Percentiles rank a stretch among this genome's conserved stretches.
Conservation (phyloP, 306 rosid species). For the Pterocarpus santalinus region DNA sequence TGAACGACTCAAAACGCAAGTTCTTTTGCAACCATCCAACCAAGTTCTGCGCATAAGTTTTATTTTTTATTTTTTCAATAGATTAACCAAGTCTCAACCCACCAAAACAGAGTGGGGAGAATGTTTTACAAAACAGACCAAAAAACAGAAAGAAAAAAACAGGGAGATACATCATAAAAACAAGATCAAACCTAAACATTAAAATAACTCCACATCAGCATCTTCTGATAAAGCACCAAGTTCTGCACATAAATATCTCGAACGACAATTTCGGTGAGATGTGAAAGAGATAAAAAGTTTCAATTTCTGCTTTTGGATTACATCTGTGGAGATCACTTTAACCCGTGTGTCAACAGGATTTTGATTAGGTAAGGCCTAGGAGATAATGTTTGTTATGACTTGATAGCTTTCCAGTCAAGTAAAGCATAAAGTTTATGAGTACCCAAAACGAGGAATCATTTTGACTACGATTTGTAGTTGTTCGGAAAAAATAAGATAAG, state of each 20-base stretch:
- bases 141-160: no score
- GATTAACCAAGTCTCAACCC: no score
- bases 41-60: no score
- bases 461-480: not conserved
- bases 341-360: not conserved
- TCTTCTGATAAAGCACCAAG: no score
- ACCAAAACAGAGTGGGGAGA: no score
- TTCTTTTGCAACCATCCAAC: no score
- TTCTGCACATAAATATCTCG: not conserved
- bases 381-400: constrained; percentile 20
- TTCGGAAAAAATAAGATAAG: not conserved
- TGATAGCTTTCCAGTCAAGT: constrained; percentile 2
- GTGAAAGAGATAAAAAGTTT: constrained; percentile 17
- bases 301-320: not conserved
- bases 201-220: no score
- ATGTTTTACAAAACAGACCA: no score
- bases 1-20: no score
- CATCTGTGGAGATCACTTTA: constrained; percentile 34
- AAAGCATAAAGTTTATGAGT: constrained; percentile 1
- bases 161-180: no score
- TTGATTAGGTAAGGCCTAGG: not conserved
- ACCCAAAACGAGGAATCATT: constrained; percentile 12
- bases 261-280: not conserved
- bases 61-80: no score
- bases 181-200: no score